Conservation (phyloP, 73 alveolate genomes). For the Paramecium octaurelia region DNA sequence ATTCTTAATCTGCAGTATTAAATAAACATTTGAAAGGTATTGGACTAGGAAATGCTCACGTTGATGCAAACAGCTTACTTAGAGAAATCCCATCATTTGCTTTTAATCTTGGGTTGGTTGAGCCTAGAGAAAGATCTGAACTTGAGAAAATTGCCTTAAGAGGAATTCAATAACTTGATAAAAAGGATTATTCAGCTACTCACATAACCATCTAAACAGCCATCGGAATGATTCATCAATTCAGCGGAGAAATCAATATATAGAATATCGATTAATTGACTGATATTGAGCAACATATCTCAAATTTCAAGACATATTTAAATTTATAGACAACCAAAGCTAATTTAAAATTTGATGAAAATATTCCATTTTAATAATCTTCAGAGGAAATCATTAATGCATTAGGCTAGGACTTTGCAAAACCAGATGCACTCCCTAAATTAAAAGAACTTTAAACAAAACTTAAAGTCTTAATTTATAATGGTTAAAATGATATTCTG, state of each 20-base stretch:
- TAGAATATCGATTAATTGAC: conserved; percentile 5
- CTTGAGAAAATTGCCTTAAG: neutral
- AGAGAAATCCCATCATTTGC: conserved; percentile 28
- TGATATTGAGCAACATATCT: neutral
- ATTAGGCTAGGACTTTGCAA: conserved; percentile 27
- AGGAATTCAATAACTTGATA: neutral
- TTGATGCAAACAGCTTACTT: neutral
- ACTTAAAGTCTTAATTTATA: conserved; percentile 6
- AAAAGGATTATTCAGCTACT: neutral
- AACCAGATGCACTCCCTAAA: conserved; percentile 6
- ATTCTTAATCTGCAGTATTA: neutral
- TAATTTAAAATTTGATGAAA: neutral
- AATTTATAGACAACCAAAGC: neutral
- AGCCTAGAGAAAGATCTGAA: neutral
- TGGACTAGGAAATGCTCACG: conserved; percentile 50
- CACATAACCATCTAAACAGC: neutral
- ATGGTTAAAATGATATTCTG: conserved; percentile 51
- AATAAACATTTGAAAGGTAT: neutral
- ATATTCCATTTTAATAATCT: neutral
- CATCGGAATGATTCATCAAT: neutral
- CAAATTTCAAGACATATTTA: neutral
- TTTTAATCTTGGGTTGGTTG: conserved; percentile 14
- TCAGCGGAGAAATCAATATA: neutral
- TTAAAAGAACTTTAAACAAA: neutral
- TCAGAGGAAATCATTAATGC: neutral